Conservation (phyloP, 1,284 basidiomycete species). For the Ustilago shanxiensis region DNA sequence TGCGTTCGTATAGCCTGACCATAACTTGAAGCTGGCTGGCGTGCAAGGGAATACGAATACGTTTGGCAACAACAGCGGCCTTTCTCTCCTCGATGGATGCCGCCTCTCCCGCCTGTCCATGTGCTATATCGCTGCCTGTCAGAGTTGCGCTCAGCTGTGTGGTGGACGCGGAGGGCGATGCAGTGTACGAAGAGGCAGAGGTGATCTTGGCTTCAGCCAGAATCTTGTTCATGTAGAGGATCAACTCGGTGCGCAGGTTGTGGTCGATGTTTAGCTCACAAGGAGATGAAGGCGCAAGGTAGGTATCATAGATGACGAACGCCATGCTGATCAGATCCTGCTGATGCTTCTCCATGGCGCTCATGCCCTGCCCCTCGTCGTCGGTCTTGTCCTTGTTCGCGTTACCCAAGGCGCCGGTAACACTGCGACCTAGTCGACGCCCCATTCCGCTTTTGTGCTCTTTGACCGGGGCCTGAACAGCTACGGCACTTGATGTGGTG, state of each 20-base stretch:
- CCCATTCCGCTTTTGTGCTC: slow-evolving; percentile 39
- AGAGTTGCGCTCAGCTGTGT: slow-evolving; percentile 24
- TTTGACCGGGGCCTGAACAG: slow-evolving; percentile 71
- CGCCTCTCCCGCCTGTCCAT: slow-evolving; percentile 13
- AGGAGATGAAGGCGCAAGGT: slow-evolving; percentile 92
- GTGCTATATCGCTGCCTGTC: slow-evolving; percentile 22
- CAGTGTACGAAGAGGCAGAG: slow-evolving; percentile 9
- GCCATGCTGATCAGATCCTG: slow-evolving; percentile 93
- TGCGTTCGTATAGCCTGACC: slow-evolving; percentile 92
- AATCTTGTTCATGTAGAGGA: slow-evolving; percentile 84
- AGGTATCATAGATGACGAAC: slow-evolving; percentile 92
- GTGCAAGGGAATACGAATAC: slow-evolving; percentile 57
- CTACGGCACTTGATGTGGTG: slow-evolving; percentile 90
- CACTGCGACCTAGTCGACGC: slow-evolving; percentile 77
- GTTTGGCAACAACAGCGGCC: slow-evolving; percentile 42
- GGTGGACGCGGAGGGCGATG: slow-evolving; percentile 37
- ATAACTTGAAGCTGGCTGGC: slow-evolving; percentile 88
- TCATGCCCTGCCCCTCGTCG: slow-evolving; percentile 44
- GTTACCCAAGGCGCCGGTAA: slow-evolving; percentile 67
- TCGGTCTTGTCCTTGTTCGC: slow-evolving; percentile 32
- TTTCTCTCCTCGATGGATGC: slow-evolving; percentile 76
- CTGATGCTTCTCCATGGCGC: slow-evolving; percentile 94
- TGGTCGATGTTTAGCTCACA: slow-evolving; percentile 99
- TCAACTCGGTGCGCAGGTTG: slow-evolving; percentile 90
- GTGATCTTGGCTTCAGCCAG: slow-evolving; percentile 52